phyloP scores from a whole-genome alignment of 179 eudicot species.

The Heliamphora pulchella region DNA sequence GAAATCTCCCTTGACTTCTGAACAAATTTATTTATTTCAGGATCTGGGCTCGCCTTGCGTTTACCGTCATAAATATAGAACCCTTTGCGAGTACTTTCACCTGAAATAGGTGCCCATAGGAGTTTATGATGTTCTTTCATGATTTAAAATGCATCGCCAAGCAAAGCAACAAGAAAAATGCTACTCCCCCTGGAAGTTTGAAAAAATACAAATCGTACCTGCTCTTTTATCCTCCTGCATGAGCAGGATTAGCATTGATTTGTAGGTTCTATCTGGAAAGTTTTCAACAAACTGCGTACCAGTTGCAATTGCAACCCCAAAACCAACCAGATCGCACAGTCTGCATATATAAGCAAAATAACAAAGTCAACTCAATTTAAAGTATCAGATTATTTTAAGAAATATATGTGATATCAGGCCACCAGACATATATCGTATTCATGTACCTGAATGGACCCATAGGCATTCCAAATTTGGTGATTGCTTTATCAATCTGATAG shows the following conservation, averaged over 20 bases:
- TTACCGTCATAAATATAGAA: slow-evolving; percentile 64
- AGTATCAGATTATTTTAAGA: not conserved
- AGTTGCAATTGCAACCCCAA: slow-evolving; percentile 82
- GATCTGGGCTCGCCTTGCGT: slow-evolving; percentile 82
- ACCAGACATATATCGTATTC: not conserved
- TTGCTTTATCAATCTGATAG: slow-evolving; percentile 68
- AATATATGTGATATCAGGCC: not conserved
- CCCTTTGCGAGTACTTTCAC: slow-evolving; percentile 77
- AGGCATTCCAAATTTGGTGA: slow-evolving; percentile 93
- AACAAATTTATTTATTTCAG: slow-evolving; percentile 58
- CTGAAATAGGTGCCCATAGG: slow-evolving; percentile 30
- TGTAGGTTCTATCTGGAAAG: slow-evolving; percentile 79
- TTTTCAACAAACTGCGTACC: slow-evolving; percentile 62
- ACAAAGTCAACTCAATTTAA: not conserved
- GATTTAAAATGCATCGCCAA: not conserved
- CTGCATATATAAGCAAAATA: slow-evolving; percentile 30
- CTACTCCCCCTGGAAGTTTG: not conserved
- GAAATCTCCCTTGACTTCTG: slow-evolving; percentile 76
- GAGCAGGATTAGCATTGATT: slow-evolving; percentile 74
- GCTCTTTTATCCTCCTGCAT: slow-evolving; percentile 95
- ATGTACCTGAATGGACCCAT: slow-evolving; percentile 94
- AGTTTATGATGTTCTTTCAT: not conserved
- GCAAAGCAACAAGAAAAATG: not conserved
- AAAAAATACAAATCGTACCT: slow-evolving; percentile 34
- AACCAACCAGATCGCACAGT: slow-evolving; percentile 82